Conservation (phyloP, 495 filamentous ascomycete species). For the Aspergillus steynii region DNA sequence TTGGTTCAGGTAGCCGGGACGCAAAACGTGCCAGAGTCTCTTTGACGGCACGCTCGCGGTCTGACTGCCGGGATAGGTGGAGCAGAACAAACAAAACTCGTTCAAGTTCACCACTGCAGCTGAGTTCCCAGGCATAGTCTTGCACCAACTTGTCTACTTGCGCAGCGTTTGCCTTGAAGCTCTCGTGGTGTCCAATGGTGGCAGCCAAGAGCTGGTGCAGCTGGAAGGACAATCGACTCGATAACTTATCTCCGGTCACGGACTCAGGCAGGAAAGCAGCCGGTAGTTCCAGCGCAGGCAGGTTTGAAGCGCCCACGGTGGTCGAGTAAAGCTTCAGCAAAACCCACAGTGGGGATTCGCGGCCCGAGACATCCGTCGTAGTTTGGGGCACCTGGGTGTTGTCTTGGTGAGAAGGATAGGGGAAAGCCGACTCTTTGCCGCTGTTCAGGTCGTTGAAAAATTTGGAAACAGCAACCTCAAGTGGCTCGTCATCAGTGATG, state of each 20-base stretch:
- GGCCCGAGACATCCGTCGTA: slow-evolving; percentile 44
- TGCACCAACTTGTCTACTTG: slow-evolving; percentile 65
- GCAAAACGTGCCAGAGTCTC: slow-evolving; percentile 64
- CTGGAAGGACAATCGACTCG: slow-evolving; percentile 80
- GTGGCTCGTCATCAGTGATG: slow-evolving; percentile 61
- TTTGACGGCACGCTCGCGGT: slow-evolving; percentile 66
- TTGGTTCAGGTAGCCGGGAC: slow-evolving; percentile 50
- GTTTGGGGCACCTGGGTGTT: slow-evolving; percentile 52
- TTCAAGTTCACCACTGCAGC: slow-evolving; percentile 64
- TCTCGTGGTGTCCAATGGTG: slow-evolving; percentile 50
- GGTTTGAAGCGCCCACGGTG: slow-evolving; percentile 21
- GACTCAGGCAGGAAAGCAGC: slow-evolving; percentile 45
- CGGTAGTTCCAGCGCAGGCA: slow-evolving; percentile 32
- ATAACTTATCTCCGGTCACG: slow-evolving; percentile 66
- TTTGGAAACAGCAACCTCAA: slow-evolving; percentile 67
- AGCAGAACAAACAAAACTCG: slow-evolving; percentile 73
- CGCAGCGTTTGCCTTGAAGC: slow-evolving; percentile 32
- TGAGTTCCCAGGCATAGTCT: slow-evolving; percentile 72
- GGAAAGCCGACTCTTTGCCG: slow-evolving; percentile 59
- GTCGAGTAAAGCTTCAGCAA: slow-evolving; percentile 77
- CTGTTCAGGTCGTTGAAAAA: slow-evolving; percentile 69
- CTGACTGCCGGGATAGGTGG: slow-evolving; percentile 64
- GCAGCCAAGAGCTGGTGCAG: slow-evolving; percentile 60
- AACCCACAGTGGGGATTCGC: slow-evolving; percentile 81
- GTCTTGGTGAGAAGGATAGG: slow-evolving; percentile 61